Conservation (phyloP, 495 filamentous ascomycete species). For the Pyrenopolyporus hunteri region DNA sequence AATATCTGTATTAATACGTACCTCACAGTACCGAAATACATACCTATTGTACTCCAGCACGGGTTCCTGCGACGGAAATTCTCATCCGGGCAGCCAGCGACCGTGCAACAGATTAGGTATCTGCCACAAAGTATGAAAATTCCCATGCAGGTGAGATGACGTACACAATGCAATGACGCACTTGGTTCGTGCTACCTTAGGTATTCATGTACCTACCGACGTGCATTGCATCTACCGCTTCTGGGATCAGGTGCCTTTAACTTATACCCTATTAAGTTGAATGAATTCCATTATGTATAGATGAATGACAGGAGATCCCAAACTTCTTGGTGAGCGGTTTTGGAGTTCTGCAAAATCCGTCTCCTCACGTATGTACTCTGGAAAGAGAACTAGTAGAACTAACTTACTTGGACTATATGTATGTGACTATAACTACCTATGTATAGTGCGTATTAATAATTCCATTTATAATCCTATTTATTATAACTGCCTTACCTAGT, state of each 20-base stretch:
- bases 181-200: conserved; percentile 16
- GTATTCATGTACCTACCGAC: conserved; percentile 4
- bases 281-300: background rate
- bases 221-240: conserved; percentile 22
- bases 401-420: too few species aligned
- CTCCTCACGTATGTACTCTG: background rate
- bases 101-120: conserved; percentile 26
- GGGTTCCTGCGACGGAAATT: conserved; percentile 9
- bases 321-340: too few species aligned
- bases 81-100: conserved; percentile 18
- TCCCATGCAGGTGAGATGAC: conserved; percentile 38
- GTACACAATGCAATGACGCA: conserved; percentile 40
- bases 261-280: background rate
- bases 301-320: background rate
- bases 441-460: conserved; percentile 4
- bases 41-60: background rate
- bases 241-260: background rate
- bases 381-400: conserved; percentile 1
- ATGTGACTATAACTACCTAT: background rate
- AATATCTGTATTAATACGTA: too few species aligned
- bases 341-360: background rate
- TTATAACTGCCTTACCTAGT: too few species aligned
- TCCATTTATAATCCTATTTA: conserved; percentile 13
- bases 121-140: too few species aligned
- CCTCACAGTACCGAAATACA: background rate